phyloP scores from a whole-genome alignment of 768 basidiomycete genomes.

The Trametes elegans region DNA sequence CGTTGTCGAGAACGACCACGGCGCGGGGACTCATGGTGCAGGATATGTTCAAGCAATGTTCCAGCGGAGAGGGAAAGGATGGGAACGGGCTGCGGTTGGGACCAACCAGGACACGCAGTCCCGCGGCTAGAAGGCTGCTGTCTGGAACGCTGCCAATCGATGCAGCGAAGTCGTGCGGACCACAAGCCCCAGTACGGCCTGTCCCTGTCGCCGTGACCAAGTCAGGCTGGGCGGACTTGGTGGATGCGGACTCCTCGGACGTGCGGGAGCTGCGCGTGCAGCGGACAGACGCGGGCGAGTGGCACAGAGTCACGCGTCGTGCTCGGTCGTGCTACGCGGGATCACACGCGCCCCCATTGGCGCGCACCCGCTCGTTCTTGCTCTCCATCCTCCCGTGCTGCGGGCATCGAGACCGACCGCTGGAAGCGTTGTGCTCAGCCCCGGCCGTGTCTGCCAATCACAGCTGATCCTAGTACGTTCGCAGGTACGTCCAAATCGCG shows the following conservation, averaged over 20 bases:
- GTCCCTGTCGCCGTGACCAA: not conserved
- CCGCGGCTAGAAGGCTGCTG: constrained; percentile 6
- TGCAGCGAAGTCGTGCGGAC: not conserved
- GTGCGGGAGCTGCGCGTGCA: too few relatives aligned
- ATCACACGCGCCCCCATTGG: too few relatives aligned
- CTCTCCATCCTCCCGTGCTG: not conserved
- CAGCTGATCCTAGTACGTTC: not conserved
- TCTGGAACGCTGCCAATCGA: not conserved
- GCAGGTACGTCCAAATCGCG: not conserved
- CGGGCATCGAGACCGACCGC: not conserved
- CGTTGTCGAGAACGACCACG: constrained; percentile 78
- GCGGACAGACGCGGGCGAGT: too few relatives aligned
- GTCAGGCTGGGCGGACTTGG: too few relatives aligned
- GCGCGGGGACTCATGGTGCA: constrained; percentile 6
- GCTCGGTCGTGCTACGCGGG: not conserved
- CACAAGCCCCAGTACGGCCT: too few relatives aligned
- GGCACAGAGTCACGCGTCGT: constrained; percentile 1
- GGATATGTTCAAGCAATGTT: not conserved
- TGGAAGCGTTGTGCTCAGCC: not conserved
- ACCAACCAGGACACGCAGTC: not conserved
- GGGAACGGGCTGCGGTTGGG: not conserved
- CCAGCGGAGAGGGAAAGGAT: constrained; percentile 10
- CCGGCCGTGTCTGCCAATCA: constrained; percentile 4
- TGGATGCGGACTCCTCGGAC: too few relatives aligned
- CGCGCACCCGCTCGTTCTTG: not conserved